Base-by-base conservation (phyloP, 2,329 filamentous ascomycete genomes). In the Canariomyces notabilis region DNA sequence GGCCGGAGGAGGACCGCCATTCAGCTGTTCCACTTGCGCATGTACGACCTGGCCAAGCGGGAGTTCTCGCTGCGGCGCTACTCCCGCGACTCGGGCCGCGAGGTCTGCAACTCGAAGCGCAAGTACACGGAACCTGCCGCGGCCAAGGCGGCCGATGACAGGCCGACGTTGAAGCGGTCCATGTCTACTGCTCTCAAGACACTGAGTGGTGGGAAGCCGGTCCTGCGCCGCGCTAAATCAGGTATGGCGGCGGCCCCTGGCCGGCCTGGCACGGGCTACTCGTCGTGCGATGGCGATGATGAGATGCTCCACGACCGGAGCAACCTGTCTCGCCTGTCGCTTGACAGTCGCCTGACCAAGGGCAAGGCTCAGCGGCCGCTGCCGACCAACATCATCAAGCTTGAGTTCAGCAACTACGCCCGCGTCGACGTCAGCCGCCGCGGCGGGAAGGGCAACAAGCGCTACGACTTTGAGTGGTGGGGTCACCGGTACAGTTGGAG, bases 331-430 rank as follows among this genome's bases (percentile, higher is more conserved):
- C 51, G 58, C 18, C 49, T 61, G 21, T 61, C 60, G 14, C 58
- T 67, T 51, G 60, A 66, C 44, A 53, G 53, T 49, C 48, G 54
- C 44, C 40, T 45, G 18, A 41, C 7, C 42, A 53, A 50, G 39
- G 29, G 46, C 35, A 57, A 52, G 49, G 63, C 61, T 46, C 59
- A 64, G 19, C 69, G 63, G 44, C 65, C 67, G 33, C 58, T 73
- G 36, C 79, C 87, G 15, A 87, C 83, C 48, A 89, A 95, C 64
- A 84, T 78, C 29, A 86, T 91, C 64, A 87, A 89, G 67, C 77
- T 98, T 26, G 91, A 97, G 64, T 98, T 96, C 64, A 94, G 89
- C 55, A 98, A 97, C 70, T 98, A 98, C 64, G 91, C 91, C 2
- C 89, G 93, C 58, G 82, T 97, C 33, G 87, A 95, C 54, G 70